Evolutionary conservation across 345 rosid genomes (phyloP), one percentile per base, ranked within the genome.

Genomic region (Brassica juncea): DNA sequence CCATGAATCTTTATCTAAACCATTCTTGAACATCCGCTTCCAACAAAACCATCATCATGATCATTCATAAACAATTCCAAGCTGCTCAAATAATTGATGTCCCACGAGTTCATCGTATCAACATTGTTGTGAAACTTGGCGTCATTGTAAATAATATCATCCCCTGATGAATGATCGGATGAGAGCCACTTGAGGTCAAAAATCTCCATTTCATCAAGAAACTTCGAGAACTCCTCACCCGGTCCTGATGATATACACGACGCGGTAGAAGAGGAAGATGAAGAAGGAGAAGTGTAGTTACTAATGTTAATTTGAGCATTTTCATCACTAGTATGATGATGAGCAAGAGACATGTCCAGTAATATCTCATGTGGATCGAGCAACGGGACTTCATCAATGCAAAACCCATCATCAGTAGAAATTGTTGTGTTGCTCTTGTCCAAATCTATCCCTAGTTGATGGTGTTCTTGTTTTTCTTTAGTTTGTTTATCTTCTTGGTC

Each of bases 371-470:
- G 77, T 5, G 94, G 97, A 42, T 83, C 84, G 63, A 94, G 87
- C 63, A 92, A 60, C 15, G 97, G 97, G 69, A 94, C 89, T 78
- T 94, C 95, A 76, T 92, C 95, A 5, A 83, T 83, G 89, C 88
- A 88, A 63, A 94, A 92, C 2, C 75, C 89, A 75, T 81, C 70
- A 67, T 80, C 76, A 64, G 14, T 73, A 15, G 78, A 25, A 16
- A 15, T 54, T 15, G 63, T 9, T 59, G 60, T 64, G 11, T 70
- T 74, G 74, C 39, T 39, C 55, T 75, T 69, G 32, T 64, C 80
- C 67, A 75, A 12, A 19, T 9, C 72, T 70, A 75, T 32, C 9
- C 47, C 71, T 74, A 42, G n/a, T 14, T 47, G 69, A 79, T 31
- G 34, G 66, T 57, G 66, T 21, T 79, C 70, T 67, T 72, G 69